Evolutionary conservation across 2,329 filamentous ascomycete genomes (phyloP).

Genomic region (Aspergillus ustus): DNA sequence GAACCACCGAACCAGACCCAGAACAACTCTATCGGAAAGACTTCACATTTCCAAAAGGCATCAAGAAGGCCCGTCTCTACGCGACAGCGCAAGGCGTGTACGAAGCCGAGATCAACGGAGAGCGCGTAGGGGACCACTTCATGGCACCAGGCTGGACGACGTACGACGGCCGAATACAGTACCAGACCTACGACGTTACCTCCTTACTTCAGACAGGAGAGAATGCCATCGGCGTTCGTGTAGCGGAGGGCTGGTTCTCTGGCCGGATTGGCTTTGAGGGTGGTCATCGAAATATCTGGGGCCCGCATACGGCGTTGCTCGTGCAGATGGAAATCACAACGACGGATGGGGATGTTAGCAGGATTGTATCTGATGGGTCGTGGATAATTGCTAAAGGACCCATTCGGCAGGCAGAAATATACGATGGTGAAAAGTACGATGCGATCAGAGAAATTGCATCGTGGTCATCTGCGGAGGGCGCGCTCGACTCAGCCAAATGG

Average conservation of each 20-base stretch:
- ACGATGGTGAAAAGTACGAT: constrained; percentile 60
- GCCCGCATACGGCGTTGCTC: constrained; percentile 29
- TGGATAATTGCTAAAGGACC: constrained; percentile 30
- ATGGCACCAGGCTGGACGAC: constrained; percentile 55
- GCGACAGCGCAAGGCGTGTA: constrained; percentile 55
- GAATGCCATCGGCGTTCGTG: constrained; percentile 49
- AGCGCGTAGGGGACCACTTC: constrained; percentile 38
- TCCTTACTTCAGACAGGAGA: constrained; percentile 38
- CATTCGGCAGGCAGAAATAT: constrained; percentile 47
- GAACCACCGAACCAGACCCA: constrained; percentile 20
- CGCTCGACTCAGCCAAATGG: constrained; percentile 28
- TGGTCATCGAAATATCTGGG: constrained; percentile 28
- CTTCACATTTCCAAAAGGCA: background rate
- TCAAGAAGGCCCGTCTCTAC: constrained; percentile 48
- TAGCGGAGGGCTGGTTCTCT: constrained; percentile 58
- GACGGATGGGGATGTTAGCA: constrained; percentile 15
- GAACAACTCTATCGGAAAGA: constrained; percentile 17
- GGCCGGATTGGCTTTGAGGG: constrained; percentile 38
- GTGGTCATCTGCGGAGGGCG: constrained; percentile 31
- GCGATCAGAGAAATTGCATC: constrained; percentile 14
- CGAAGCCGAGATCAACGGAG: constrained; percentile 54
- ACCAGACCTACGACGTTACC: constrained; percentile 59
- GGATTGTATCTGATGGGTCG: constrained; percentile 25
- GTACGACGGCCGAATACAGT: constrained; percentile 55
- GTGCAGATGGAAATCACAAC: constrained; percentile 34